Base-by-base conservation (phyloP, 2,329 filamentous ascomycete genomes). In the Byssochlamys sp. region DNA sequence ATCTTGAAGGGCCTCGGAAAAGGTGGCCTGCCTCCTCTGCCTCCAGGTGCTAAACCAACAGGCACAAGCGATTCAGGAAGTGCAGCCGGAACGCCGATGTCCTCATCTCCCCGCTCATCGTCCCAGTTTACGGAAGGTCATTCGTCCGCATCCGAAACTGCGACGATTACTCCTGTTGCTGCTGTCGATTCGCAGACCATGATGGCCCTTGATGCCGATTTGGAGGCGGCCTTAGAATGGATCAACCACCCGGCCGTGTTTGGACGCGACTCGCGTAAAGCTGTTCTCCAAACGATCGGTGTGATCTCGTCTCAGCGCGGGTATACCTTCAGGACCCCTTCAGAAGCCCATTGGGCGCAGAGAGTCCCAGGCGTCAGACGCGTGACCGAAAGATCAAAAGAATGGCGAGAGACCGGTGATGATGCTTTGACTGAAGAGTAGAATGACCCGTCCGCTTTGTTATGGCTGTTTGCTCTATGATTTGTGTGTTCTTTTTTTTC, bases 241-340 rank as follows among this genome's bases (percentile, higher is more conserved):
- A 97, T 99, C 73, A 91, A 88, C 69, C 94, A 99, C 68, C 94
- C 94, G 1, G 91, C 91, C 1, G 90, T 97, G 1, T 99, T 99
- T 70, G 87, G 89, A 7, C 85, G 94, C 39, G 94, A 99, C 71
- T 94, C 89, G 58, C 86, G 94, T 67, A 99, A 99, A 77, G 90
- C 92, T 3, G 91, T 99, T 1, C 80, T 99, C 26, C 94, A 99
- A 73, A 90, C 91, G 14, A 97, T 99, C 63, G 92, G 94, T 5
- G 91, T 97, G 60, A 96, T 99, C 65, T 94, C 89, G 68, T 95
- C 89, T 5, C 94, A 99, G 75, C 84, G 94, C 52, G 91, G 88
- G 10, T 96, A 92, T 70, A 97, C 94, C 0, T 96, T 92, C 81
- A 85, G 92, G 55, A 94, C 91, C 1, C 85, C 90, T 0, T 88